Base-by-base conservation (phyloP, 202 grass and related monocot species). In the Dendrocalamus latiflorus region DNA sequence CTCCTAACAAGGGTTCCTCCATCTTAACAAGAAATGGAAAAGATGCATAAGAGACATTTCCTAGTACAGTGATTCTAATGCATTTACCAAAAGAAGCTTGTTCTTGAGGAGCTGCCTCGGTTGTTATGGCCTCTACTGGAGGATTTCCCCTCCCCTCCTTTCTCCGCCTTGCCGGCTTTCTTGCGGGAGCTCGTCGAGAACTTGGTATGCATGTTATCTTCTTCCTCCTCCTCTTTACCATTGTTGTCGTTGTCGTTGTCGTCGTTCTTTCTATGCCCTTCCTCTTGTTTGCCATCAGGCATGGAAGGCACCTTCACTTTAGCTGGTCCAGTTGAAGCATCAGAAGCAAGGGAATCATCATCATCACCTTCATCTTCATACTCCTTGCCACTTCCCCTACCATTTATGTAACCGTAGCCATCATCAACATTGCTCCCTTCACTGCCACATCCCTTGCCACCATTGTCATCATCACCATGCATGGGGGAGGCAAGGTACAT, bases 321-420 rank as follows among this genome's bases (percentile, higher is more conserved):
- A 8, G 85, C 69, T 43, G 89, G 88, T 14, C 93, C 96, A 13
- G 93, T 98, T 2, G 96, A 98, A 59, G 96, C 96, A 79, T 98
- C 96, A 22, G 96, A 98, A 53, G 96, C 93, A 67, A 98, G 75
- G 18, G 96, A 98, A 50, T 98, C 96, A 37, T 93, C 91, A 25
- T 92, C 93, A 14, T 41, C 90, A 1, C 77, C n/a, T n/a, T n/a
- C 86, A 20, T 81, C 85, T 39, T 72, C 15, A 16, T 81, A 74
- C 1, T 53, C 20, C 74, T 87, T 89, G 67, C 87, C 59, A 17
- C 67, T 53, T 77, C 56, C 77, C 74, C 75, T 76, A 49, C 84
- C 83, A 56, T 39, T 74, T 76, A 87, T 88, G 72, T 88, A 89
- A 36, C 85, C 90, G 37, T 83, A 77, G 53, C 62, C 87, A 26